These are phyloP conservation scores for Pythium brachiatum DNA, from an alignment of 352 stramenopile species.

Conservation along the genomic window DNA sequence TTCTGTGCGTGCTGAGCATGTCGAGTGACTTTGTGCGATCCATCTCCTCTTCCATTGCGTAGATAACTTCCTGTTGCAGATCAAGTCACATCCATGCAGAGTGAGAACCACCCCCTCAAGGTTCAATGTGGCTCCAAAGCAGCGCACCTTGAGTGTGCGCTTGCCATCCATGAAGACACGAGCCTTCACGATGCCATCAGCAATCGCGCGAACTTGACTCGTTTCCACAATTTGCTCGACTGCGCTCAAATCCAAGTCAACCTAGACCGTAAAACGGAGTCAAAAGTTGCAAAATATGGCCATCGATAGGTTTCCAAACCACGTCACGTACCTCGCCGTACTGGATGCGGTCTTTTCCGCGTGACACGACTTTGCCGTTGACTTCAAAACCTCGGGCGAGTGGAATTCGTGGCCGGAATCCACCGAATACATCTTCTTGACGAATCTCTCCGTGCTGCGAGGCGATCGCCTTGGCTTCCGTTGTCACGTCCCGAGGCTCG, in stretches of 20 bases:
- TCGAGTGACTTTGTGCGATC: slow-evolving; percentile 64
- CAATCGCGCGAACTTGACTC: slow-evolving; percentile 84
- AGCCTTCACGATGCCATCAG: slow-evolving; percentile 57
- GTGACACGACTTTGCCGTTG: slow-evolving; percentile 75
- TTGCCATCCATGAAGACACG: slow-evolving; percentile 63
- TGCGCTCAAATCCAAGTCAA: slow-evolving; percentile 79
- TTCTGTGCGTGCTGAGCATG: slow-evolving; percentile 45
- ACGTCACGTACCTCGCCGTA: slow-evolving; percentile 69
- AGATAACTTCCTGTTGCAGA: slow-evolving; percentile 46
- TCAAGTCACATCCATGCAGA: neutral
- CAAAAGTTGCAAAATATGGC: neutral
- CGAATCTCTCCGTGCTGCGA: slow-evolving; percentile 49
- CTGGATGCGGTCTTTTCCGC: slow-evolving; percentile 72
- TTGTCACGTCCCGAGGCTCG: slow-evolving; percentile 89
- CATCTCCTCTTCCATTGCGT: slow-evolving; percentile 65
- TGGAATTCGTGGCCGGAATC: slow-evolving; percentile 52
- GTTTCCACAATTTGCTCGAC: slow-evolving; percentile 90
- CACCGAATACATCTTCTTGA: slow-evolving; percentile 49
- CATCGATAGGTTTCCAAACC: neutral
- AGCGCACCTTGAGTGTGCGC: slow-evolving; percentile 39
- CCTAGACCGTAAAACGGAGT: slow-evolving; percentile 23
- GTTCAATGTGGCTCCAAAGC: neutral
- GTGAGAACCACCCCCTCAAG: neutral
- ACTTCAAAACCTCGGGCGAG: slow-evolving; percentile 52
- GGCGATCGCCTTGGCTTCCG: slow-evolving; percentile 91